Base-by-base conservation (phyloP, 2,329 filamentous ascomycete genomes). In the Aspergillus costaricaensis region DNA sequence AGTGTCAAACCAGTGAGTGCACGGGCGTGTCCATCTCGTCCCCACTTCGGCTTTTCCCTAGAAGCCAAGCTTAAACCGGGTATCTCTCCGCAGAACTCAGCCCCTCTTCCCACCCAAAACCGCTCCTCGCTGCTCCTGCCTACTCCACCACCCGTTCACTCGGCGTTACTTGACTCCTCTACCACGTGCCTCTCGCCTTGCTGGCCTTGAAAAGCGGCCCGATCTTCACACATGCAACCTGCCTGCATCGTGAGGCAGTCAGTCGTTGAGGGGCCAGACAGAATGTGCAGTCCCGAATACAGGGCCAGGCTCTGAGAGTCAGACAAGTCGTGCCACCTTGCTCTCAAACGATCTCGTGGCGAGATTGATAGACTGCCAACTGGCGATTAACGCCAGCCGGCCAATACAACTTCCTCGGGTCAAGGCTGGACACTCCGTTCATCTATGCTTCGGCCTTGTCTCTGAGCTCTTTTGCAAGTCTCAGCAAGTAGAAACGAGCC, bases 401-500 rank as follows among this genome's bases (percentile, higher is more conserved):
- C 25, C 10, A 50, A 30, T 32, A 17, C 47, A 50, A 8, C 47
- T 10, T n/a, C n/a, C 9, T 50, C 27, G 15, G 15, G 25, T 21
- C 52, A 39, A 57, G 19, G 19, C 15, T 41, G 27, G 21, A 53
- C 23, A 63, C 25, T 49, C 27, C 27, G 27, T 32, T 21, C 50
- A 43, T 49, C 68, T 59, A 74, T 64, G 62, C 55, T 59, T 64
- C 59, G 12, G 69, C 68, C 57, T 67, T 66, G 14, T 67, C 76
- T 67, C 76, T 68, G 61, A 96, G 76, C 74, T 96, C 92, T 55
- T 86, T 84, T 0, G 85, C 90, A 61, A 96, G 75, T 62, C 91
- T 83, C 62, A 85, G 79, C 38, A 96, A 72, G 76, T 96, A 96
- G 70, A 96, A 96, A 48, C 82, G 81, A n/a, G 84, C 82, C 61